Evolutionary conservation across 208 protist species (phyloP), one percentile per base, ranked within the genome.

Genomic region (Leishmania amazonensis): DNA sequence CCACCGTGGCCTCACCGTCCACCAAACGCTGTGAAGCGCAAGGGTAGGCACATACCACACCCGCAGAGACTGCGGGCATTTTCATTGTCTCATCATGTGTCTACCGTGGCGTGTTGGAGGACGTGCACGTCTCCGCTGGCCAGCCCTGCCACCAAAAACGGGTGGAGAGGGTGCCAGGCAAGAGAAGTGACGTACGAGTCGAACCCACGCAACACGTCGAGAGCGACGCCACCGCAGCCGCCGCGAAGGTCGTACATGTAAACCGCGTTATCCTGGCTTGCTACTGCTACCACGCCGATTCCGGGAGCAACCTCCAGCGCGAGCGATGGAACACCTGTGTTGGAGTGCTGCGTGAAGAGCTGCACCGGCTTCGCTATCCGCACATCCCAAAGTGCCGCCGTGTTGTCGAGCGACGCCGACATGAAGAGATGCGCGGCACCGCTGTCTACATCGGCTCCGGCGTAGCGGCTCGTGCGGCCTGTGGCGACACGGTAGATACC

Each of bases 311-410:
- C 62, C n/a, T 89, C 87, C 35, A 96, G 73, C 11, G 90, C 95
- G 2, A 96, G 78, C 0, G 89, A 87, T 4, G 84, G 21, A 3
- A 94, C 75, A 17, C 91, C 92, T 49, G 60, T 89, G 82, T 96
- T 97, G 5, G 80, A 86, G 83, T 97, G 95, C 35, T 94, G 88
- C 0, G 95, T 87, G 62, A 96, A 94, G 60, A 93, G 88, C 31
- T 94, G 83, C 28, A 90, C 93, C 0, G 86, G 78, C 8, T 77
- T 62, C 3, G 74, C 40, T 45, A 90, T 78, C 3, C 95, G 90
- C 75, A 96, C 53, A 68, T 97, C 95, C 93, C 95, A 97, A 58
- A 97, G 62, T 19, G 84, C 83, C 19, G 94, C 95, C 0, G 86
- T 86, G 51, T 81, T 88, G 78, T 97, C 95, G 35, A 96, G 85